Conservation (phyloP, 805 yeast genomes). For the Saturnispora diversa region DNA sequence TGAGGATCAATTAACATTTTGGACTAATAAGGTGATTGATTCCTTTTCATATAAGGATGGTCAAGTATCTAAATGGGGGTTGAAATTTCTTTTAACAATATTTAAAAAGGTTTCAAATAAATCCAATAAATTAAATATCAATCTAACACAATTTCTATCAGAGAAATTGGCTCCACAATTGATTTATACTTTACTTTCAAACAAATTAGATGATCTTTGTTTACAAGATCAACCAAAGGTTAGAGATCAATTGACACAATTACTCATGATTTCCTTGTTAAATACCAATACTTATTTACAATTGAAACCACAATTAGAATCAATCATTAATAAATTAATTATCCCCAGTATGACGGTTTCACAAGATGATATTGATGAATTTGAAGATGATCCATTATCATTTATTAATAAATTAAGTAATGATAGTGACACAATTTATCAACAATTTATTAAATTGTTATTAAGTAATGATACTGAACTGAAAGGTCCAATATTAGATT, state of each 20-base stretch:
- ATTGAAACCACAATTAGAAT: conserved; percentile 56
- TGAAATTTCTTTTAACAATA: conserved; percentile 6
- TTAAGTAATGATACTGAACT: conserved; percentile 6
- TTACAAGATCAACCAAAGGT: conserved; percentile 4
- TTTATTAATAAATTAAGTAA: conserved; percentile 52
- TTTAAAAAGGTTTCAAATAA: conserved; percentile 7
- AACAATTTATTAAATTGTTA: conserved; percentile 10
- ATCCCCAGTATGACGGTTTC: conserved; percentile 69
- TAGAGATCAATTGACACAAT: conserved; percentile 3
- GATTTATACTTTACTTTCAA: not conserved
- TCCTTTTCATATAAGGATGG: not conserved
- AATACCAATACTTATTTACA: conserved; percentile 16
- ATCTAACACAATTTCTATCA: not conserved
- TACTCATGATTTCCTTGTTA: conserved; percentile 5
- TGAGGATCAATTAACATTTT: conserved; percentile 1
- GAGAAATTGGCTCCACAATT: not conserved
- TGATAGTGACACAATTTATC: conserved; percentile 10
- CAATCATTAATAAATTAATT: conserved; percentile 61
- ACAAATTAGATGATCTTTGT: conserved; percentile 1
- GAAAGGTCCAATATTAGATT: conserved; percentile 8
- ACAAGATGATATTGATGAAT: conserved; percentile 59
- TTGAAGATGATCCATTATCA: conserved; percentile 83
- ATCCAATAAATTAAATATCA: not conserved
- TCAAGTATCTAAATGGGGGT: conserved; percentile 6
- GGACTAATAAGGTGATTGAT: not conserved